Base-by-base conservation (phyloP, 495 filamentous ascomycete genomes). In the Patellaria atrata region DNA sequence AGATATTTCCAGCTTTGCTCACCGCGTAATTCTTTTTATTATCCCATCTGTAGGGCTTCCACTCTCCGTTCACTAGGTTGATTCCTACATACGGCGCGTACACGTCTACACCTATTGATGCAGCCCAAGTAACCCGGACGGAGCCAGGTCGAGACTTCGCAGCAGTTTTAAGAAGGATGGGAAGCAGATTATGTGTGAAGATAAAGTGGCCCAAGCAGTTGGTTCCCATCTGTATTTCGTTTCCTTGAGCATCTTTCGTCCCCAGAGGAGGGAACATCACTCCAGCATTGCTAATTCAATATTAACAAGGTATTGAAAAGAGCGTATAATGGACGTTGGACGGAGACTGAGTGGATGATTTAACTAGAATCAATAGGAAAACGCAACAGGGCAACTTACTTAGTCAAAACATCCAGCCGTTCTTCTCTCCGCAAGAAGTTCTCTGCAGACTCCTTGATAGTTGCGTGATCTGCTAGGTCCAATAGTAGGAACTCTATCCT, bases 171-270 rank as follows among this genome's bases (percentile, higher is more conserved):
- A 40, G 27, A 3, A 71, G 46, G 8, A 63, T 51, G 0, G 69
- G 65, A 1, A 50, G 52, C 2, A 75, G 64, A 13, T 60, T 37
- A 8, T 54, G 35, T 5, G 59, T 67, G 18, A 70, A 51, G 11
- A 70, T 51, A 38, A 57, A 66, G 9, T 59, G 65, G 1, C 58
- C 67, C 1, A 70, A 48, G 35, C 56, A 60, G 37, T 71, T 70
- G 3, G 61, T 65, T 6, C 50, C 58, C 13, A 65, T 47, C 35
- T 67, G 55, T 2, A 67, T 40, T 27, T 70, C 68, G 41, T 61
- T 51, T 16, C 55, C 58, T 39, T 54, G 52, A 1, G 42, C 32
- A n/a, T 52, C 50, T 11, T 45, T 50, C 16, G 37, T 53, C 18
- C 56, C 66, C 1, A 10, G 22, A 2, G 64, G 61, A 0, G 58